A percentile compares a stretch with the other conserved stretches of the same genome.
These are phyloP conservation scores for Podila epicladia DNA, from an alignment of 192 early-diverging fungal genomes.

Conservation along the genomic window DNA sequence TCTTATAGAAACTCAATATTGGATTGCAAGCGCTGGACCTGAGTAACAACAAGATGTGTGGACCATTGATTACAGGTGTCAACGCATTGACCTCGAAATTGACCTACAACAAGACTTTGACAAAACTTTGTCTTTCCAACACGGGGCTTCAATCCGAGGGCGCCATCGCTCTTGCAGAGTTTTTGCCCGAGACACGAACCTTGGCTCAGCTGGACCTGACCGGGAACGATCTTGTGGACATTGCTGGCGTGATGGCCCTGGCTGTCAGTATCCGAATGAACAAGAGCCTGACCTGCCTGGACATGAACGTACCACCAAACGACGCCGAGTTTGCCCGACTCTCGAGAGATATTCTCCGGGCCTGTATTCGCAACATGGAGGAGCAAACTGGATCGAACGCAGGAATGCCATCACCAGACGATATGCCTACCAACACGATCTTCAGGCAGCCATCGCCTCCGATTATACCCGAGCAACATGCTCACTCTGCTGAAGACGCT, in stretches of 20 bases:
- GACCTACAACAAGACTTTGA: conserved; percentile 68
- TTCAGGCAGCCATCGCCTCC: conserved; percentile 41
- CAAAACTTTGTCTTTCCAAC: conserved; percentile 69
- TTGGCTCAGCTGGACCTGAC: conserved; percentile 80
- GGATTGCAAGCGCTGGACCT: conserved; percentile 55
- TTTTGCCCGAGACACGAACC: conserved; percentile 75
- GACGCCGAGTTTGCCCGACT: conserved; percentile 49
- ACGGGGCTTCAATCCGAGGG: conserved; percentile 74
- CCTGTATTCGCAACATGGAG: conserved; percentile 55
- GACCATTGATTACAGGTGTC: conserved; percentile 44
- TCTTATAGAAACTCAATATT: conserved; percentile 58
- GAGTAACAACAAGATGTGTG: conserved; percentile 50
- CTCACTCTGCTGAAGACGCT: conserved; percentile 21
- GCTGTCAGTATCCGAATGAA: conserved; percentile 85
- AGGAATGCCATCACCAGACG: conserved; percentile 44
- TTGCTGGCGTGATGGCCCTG: conserved; percentile 87
- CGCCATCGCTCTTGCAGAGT: conserved; percentile 84
- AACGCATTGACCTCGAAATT: conserved; percentile 54
- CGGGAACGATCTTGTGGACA: conserved; percentile 76
- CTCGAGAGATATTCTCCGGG: conserved; percentile 51
- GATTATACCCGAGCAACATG: conserved; percentile 38
- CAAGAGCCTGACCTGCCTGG: conserved; percentile 74
- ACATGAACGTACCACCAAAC: conserved; percentile 66
- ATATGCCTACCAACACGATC: conserved; percentile 43
- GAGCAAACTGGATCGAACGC: conserved; percentile 39